These are phyloP conservation scores for Metschnikowia bowlesiae DNA, from an alignment of 805 yeast species.

Conservation along the genomic window DNA sequence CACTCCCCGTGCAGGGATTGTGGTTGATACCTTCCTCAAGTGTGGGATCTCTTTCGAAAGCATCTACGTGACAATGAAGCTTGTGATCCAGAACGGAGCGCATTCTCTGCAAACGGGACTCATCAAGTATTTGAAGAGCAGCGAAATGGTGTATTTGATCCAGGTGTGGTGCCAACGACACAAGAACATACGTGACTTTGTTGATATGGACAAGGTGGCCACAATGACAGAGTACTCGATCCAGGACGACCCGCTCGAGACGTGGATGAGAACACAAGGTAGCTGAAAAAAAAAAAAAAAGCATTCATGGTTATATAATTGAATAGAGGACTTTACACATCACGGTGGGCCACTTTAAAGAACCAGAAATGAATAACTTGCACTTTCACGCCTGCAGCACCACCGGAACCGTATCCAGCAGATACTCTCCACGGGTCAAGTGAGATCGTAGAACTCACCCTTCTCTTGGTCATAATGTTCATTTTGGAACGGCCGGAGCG, in stretches of 20 bases:
- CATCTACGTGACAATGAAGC: constrained; percentile 59
- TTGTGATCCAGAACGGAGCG: constrained; percentile 55
- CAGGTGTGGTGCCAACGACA: constrained; percentile 65
- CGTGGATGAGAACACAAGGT: constrained; percentile 16
- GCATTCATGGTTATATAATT: not conserved
- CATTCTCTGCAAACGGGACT: constrained; percentile 51
- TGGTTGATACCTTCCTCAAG: constrained; percentile 58
- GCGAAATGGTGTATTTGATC: constrained; percentile 62
- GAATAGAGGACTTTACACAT: no score
- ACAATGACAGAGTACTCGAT: constrained; percentile 44
- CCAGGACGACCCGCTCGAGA: constrained; percentile 53
- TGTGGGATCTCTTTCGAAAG: constrained; percentile 63
- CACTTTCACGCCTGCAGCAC: no score
- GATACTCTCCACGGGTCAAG: constrained; percentile 1
- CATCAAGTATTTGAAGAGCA: constrained; percentile 29
- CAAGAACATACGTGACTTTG: constrained; percentile 55
- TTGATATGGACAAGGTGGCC: constrained; percentile 44
- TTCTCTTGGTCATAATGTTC: constrained; percentile 38
- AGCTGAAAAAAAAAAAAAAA: not conserved
- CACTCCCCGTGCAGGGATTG: constrained; percentile 46
- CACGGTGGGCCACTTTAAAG: no score
- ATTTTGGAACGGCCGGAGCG: constrained; percentile 30
- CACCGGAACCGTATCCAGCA: no score
- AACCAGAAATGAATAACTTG: no score
- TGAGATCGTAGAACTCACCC: constrained; percentile 42